Evolutionary conservation across 2,329 filamentous ascomycete genomes (phyloP), one percentile per base, ranked within the genome.

Genomic region (Calycina herbarum): DNA sequence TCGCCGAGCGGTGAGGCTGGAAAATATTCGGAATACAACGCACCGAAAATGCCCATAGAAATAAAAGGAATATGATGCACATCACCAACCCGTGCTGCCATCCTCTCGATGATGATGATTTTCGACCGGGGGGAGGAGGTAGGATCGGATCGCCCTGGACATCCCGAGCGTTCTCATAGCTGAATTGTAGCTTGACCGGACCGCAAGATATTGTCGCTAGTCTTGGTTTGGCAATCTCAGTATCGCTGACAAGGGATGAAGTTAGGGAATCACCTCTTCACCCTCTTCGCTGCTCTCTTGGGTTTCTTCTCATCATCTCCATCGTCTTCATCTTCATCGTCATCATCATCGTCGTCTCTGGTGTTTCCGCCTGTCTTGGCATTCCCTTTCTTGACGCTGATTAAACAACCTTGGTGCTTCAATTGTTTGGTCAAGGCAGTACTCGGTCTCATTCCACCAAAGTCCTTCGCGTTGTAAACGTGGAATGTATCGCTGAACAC

Each of bases 361-460:
- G 71, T 77, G 10, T 79, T 78, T 2, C 79, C 78, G 1, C 42
- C 64, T 57, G 67, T 80, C 77, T 86, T 88, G 66, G 93, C 89
- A 70, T 92, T 93, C 15, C 92, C 92, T 76, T 94, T 95, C 79
- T 94, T 94, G 68, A 94, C 91, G 42, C 91, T 91, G 67, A 95
- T 93, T 60, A 93, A 87, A 73, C 92, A 92, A 3, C 92, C 92
- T 78, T 94, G 92, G 72, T 90, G 83, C 76, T 92, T 92, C 65
- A 95, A 79, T 38, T 85, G 82, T 76, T 91, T 91, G 1, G 92
- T 92, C 45, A 95, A 78, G 20, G 84, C 81, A 31, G 90, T 93
- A 76, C 90, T 93, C 1, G 90, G 88, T 65, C 88, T 83, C 91
- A 95, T 95, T 5, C 92, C 92, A 0, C 91, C 90, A 67, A 95